Percentiles rank a stretch among this genome's conserved stretches.
phyloP scores from a whole-genome alignment of 208 protist species.

The Trypanosoma congolense region DNA sequence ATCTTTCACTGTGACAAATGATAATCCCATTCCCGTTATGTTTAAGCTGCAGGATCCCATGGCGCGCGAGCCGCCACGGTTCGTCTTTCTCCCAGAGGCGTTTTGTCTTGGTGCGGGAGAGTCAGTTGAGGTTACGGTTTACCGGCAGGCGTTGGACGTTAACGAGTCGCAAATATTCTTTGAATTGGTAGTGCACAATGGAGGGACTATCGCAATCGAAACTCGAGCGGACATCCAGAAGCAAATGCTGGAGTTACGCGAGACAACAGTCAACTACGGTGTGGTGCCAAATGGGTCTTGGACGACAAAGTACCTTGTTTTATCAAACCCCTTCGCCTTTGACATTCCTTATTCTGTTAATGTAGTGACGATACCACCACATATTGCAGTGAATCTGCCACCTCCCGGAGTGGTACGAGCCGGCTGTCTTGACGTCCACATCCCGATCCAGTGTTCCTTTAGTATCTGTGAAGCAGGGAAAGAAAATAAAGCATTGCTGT shows the following conservation, averaged over 20 bases:
- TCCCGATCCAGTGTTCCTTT: slow-evolving; percentile 63
- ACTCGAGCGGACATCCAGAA: slow-evolving; percentile 80
- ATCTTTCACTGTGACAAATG: slow-evolving; percentile 85
- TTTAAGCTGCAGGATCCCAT: slow-evolving; percentile 76
- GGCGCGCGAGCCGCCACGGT: slow-evolving; percentile 70
- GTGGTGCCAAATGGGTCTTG: slow-evolving; percentile 67
- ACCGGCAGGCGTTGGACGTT: slow-evolving; percentile 67
- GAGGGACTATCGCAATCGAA: slow-evolving; percentile 69
- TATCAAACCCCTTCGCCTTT: slow-evolving; percentile 72
- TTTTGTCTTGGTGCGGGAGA: slow-evolving; percentile 68
- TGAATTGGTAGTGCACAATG: slow-evolving; percentile 75
- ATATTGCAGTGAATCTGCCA: slow-evolving; percentile 50
- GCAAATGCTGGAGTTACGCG: slow-evolving; percentile 51
- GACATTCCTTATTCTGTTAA: slow-evolving; percentile 74
- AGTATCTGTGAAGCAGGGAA: slow-evolving; percentile 3
- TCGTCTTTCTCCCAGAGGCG: slow-evolving; percentile 75
- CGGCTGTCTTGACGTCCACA: slow-evolving; percentile 38
- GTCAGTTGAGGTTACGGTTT: slow-evolving; percentile 86
- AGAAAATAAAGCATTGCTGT: slow-evolving; percentile 28
- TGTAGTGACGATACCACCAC: slow-evolving; percentile 33
- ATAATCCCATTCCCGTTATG: slow-evolving; percentile 73
- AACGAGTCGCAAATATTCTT: slow-evolving; percentile 86
- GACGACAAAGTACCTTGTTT: slow-evolving; percentile 47
- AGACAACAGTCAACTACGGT: slow-evolving; percentile 63
- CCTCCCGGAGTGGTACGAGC: slow-evolving; percentile 42